Conservation (phyloP, 208 protist genomes). For the Borovskyia barvae region DNA sequence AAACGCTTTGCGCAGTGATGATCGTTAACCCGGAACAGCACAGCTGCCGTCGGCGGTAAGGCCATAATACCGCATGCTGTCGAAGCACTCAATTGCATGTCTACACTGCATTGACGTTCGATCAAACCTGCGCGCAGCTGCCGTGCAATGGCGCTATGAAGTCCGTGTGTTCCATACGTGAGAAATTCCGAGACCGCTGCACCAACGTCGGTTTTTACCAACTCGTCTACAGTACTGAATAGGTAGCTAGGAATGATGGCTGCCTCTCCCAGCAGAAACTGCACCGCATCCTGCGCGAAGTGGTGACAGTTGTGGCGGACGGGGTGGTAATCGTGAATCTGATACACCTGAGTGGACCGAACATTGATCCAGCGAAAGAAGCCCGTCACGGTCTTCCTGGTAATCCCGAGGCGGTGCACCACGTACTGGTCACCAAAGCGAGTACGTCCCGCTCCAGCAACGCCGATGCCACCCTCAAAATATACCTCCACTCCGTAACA, state of each 20-base stretch:
- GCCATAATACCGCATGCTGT: conserved; percentile 36
- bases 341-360: conserved; percentile 30
- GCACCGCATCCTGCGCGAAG: conserved; percentile 67
- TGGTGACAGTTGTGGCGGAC: conserved; percentile 93
- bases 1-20: conserved; percentile 4
- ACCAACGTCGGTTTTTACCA: conserved; percentile 49
- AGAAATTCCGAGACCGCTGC: conserved; percentile 37
- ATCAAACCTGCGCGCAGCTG: conserved; percentile 24
- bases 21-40: conserved; percentile 60
- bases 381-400: conserved; percentile 33
- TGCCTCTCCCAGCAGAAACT: conserved; percentile 55
- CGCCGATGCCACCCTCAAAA: conserved; percentile 90
- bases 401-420: conserved; percentile 50
- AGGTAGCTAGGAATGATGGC: conserved; percentile 42
- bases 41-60: conserved; percentile 42
- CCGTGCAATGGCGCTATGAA: conserved; percentile 42
- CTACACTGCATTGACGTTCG: conserved; percentile 38
- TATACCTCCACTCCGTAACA: conserved; percentile 93
- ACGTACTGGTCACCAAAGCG: conserved; percentile 80
- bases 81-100: conserved; percentile 33
- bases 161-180: conserved; percentile 35
- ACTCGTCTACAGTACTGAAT: conserved; percentile 36
- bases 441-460: conserved; percentile 50
- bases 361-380: conserved; percentile 58
- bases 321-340: conserved; percentile 82